Evolutionary conservation across 768 basidiomycete species (phyloP), one percentile per base, ranked within the genome.

Genomic region (Tricholoma terreum): DNA sequence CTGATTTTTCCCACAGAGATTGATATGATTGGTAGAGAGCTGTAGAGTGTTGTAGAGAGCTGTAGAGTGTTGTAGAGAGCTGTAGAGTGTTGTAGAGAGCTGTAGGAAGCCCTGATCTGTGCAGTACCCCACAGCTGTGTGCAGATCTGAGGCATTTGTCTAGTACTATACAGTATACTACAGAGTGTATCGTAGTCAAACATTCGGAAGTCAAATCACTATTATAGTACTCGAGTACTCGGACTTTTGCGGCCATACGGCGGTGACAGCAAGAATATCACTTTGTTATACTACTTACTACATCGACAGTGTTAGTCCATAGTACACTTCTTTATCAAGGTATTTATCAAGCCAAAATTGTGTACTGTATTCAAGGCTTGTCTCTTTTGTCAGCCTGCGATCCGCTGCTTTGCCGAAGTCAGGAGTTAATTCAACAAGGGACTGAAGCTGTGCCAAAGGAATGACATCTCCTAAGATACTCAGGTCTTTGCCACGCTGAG

Each of bases 391-490:
- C 33, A 59, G 48, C 31, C 50, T 14, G 14, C 14, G 17, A 31
- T 56, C 55, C 6, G 55, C 58, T 34, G 49, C 22, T 45, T 21
- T 27, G 14, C 58, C 34, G 51, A 56, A 56, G 6, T n/a, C 22
- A 21, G 58, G 58, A 35, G 45, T 40, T 9, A 59, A 49, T 22
- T 59, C 46, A 19, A 59, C 55, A 27, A 52, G 36, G 31, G 33
- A 24, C 45, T 17, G 35, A 17, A 60, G 46, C 24, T 43, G 31
- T 14, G 50, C 45, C 24, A 59, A 42, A 45, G 33, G 55, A 27
- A 59, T 43, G 38, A 59, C 33, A 52, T 59, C 55, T 21, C 58
- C 58, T 11, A 45, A 14, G 15, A 36, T 45, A 15, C 15, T 43
- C n/a, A 24, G n/a, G 42, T 56, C 40, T 42, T 42, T 17, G 35